Conservation (phyloP, 192 early-diverging fungal species). For the Chytriomyces sp. region DNA sequence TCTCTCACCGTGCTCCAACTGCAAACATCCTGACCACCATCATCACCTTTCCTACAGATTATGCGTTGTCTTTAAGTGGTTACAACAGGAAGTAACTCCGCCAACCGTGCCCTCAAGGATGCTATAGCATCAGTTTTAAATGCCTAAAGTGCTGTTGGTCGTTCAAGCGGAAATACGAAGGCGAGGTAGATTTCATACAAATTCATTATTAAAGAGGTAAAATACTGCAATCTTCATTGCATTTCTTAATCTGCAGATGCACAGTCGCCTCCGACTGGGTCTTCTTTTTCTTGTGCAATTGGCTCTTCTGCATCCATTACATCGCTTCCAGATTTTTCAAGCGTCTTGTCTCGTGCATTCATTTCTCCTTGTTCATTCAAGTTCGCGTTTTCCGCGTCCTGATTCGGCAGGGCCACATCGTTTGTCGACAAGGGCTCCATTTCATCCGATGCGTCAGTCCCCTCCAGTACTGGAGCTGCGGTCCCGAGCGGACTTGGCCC, state of each 20-base stretch:
- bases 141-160: too few relatives aligned
- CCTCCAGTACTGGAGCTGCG: neutral
- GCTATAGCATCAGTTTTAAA: neutral
- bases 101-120: constrained; percentile 95
- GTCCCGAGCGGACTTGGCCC: neutral
- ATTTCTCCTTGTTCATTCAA: too few relatives aligned
- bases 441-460: neutral
- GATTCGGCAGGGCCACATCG: neutral
- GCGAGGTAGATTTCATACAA: too few relatives aligned
- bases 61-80: neutral
- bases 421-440: neutral
- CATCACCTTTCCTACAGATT: too few relatives aligned
- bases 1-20: too few relatives aligned
- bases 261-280: too few relatives aligned
- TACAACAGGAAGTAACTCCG: constrained; percentile 57
- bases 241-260: too few relatives aligned
- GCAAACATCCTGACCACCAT: too few relatives aligned
- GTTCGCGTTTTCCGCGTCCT: neutral
- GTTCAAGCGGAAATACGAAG: too few relatives aligned
- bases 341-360: neutral
- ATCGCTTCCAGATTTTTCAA: neutral
- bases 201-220: too few relatives aligned
- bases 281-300: neutral
- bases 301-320: neutral
- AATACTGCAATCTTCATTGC: too few relatives aligned